phyloP scores from a whole-genome alignment of 176 grass and related monocot species.

The Hyparrhenia diplandra region DNA sequence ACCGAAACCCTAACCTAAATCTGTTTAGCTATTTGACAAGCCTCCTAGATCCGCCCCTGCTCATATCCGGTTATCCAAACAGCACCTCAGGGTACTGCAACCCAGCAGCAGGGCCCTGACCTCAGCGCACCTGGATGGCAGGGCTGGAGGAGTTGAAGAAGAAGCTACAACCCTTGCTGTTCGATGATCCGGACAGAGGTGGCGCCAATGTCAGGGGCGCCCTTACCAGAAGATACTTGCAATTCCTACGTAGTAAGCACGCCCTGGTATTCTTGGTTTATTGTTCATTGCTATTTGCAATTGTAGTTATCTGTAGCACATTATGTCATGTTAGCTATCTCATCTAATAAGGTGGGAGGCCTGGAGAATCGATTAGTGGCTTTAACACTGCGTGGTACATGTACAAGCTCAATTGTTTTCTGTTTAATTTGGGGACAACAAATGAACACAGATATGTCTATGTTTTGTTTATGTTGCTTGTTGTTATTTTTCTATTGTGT shows the following conservation, averaged over 20 bases:
- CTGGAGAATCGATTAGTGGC: not conserved
- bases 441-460: not conserved
- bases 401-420: not conserved
- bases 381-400: not conserved
- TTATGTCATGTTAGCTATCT: not conserved
- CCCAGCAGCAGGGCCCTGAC: not conserved
- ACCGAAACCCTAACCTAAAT: too few relatives aligned
- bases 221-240: slow-evolving; percentile 44
- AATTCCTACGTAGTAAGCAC: slow-evolving; percentile 66
- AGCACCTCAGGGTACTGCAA: not conserved
- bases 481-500: not conserved
- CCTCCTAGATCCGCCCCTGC: too few relatives aligned
- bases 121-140: slow-evolving; percentile 37
- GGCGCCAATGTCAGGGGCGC: slow-evolving; percentile 28
- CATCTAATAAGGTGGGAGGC: not conserved
- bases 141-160: slow-evolving; percentile 89
- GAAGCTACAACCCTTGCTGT: slow-evolving; percentile 80
- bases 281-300: not conserved
- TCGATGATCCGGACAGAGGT: slow-evolving; percentile 45
- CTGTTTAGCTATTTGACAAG: too few relatives aligned
- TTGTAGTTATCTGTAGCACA: not conserved
- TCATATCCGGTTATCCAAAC: too few relatives aligned
- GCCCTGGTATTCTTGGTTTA: not conserved
- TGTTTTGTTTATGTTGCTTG: not conserved
- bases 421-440: not conserved